These are phyloP conservation scores for Curvularia eragrostidis DNA, from an alignment of 2,329 filamentous ascomycete species.

Conservation along the genomic window DNA sequence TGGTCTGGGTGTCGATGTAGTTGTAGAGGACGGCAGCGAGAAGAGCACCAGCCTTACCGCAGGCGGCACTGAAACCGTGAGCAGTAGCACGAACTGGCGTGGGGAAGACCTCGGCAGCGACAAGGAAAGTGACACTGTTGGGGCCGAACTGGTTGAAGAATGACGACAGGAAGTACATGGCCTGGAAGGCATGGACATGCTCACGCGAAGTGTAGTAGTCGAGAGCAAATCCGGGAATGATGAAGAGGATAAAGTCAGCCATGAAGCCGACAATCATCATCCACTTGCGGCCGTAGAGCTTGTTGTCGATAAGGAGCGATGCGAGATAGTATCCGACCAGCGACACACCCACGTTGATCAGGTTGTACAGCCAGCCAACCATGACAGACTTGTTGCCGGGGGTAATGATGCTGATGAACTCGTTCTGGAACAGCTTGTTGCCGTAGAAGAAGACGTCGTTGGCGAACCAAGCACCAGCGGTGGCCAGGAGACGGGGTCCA, in stretches of 20 bases:
- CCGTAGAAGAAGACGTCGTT: conserved; percentile 99
- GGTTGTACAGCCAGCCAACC: conserved; percentile 88
- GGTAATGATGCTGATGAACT: conserved; percentile 86
- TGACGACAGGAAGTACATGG: conserved; percentile 97
- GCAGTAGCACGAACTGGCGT: conserved; percentile 91
- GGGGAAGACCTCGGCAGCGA: conserved; percentile 95
- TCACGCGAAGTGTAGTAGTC: conserved; percentile 76
- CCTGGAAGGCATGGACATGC: conserved; percentile 87
- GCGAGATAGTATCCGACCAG: conserved; percentile 89
- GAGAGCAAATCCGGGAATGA: conserved; percentile 88
- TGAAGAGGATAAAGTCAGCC: conserved; percentile 91
- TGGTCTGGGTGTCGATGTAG: conserved; percentile 84
- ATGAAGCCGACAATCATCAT: conserved; percentile 97
- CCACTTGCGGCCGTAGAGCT: conserved; percentile 92
- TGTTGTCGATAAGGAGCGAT: conserved; percentile 90
- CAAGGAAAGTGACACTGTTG: conserved; percentile 95
- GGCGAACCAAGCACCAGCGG: conserved; percentile 88
- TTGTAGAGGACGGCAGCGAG: conserved; percentile 89
- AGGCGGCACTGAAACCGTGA: conserved; percentile 91
- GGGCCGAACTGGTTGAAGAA: conserved; percentile 99
- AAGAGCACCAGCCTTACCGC: conserved; percentile 87
- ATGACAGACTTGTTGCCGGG: conserved; percentile 74
- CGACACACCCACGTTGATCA: conserved; percentile 88
- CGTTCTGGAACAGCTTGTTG: conserved; percentile 94
- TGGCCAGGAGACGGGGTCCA: conserved; percentile 83